Evolutionary conservation across 345 rosid genomes (phyloP), one percentile per base, ranked within the genome.

Genomic region (Punica granatum): DNA sequence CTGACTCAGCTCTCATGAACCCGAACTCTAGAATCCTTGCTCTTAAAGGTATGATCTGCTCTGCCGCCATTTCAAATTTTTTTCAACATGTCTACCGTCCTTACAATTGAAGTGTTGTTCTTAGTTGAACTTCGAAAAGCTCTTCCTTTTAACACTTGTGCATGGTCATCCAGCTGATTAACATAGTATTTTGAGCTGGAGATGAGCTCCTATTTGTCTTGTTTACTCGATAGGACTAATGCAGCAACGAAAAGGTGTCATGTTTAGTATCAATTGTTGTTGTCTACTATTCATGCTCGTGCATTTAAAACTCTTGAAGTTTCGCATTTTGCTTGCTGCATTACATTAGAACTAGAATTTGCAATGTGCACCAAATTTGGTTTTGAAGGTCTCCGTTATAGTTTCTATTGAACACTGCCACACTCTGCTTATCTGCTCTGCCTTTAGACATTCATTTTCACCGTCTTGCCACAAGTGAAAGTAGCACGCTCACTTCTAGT

Each of bases 1-100:
- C 96, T 8, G 89, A 89, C 56, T 91, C 96, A 13, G 92, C 93
- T 23, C 81, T 85, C 25, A 87, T 87, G 98, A 87, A 89, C 69
- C 88, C 83, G 1, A 77, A 81, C 66, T 74, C 88, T 51, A 81
- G 77, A 72, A 77, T 81, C 70, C 83, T 74, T 1, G 85, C 81
- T 0, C 76, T 82, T 48, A 82, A 82, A 72, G 83, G 81, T 77
- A 51, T 43, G 62, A n/a, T 62, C 61, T 37, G 37, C 37, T 58
- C 31, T 4, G 16, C 34, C 26, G 28, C 15, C 23, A 9, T 51
- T 28, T 51, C 30, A 23, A 51, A 51, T 13, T 51, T 6, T 49
- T 21, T 1, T 19, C 26, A 49, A 21, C 28, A 16, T 28, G 32
- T 54, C 33, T 25, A 1, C 18, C 60, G 26, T 54, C 33, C 60